Evolutionary conservation across 257 asterid genomes (phyloP).

Genomic region (Lycium barbarum): DNA sequence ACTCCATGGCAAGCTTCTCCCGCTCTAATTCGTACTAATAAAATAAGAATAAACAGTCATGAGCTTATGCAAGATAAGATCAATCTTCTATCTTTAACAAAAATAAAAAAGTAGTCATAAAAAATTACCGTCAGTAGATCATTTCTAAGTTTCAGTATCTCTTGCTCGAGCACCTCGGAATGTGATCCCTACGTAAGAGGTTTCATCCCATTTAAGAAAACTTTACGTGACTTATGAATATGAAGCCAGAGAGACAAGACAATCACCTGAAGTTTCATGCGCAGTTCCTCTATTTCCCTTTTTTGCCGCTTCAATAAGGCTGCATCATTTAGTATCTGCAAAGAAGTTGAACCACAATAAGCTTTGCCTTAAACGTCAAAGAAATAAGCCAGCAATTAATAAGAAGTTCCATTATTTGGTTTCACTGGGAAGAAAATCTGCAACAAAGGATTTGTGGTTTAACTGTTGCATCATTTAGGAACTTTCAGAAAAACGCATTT

Average conservation of each 20-base stretch:
- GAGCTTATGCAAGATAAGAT: not conserved
- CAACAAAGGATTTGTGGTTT: not conserved
- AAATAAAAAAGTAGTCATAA: not conserved
- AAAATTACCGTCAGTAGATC: slow-evolving; percentile 86
- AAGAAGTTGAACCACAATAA: slow-evolving; percentile 33
- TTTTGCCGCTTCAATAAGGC: slow-evolving; percentile 92
- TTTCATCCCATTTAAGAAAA: not conserved
- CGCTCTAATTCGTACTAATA: slow-evolving; percentile 81
- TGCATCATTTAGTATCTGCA: slow-evolving; percentile 91
- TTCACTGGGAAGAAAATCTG: not conserved
- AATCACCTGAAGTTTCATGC: slow-evolving; percentile 84
- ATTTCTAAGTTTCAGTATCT: slow-evolving; percentile 89
- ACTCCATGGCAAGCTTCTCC: slow-evolving; percentile 85
- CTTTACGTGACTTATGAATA: not conserved
- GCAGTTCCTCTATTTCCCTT: slow-evolving; percentile 87
- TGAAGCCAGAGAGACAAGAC: slow-evolving; percentile 22
- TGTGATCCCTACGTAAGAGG: slow-evolving; percentile 74
- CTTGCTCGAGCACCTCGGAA: slow-evolving; percentile 89
- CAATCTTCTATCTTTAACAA: slow-evolving; percentile 1
- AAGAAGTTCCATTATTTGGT: slow-evolving; percentile 24
- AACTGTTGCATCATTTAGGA: not conserved
- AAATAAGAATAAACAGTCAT: slow-evolving; percentile 34
- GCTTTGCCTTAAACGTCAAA: slow-evolving; percentile 24
- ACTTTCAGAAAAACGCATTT: not conserved
- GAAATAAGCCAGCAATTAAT: slow-evolving; percentile 10